A percentile compares a stretch with the other conserved stretches of the same genome.
These are phyloP conservation scores for Hypsizygus ulmarius DNA, from an alignment of 1,284 basidiomycete genomes.

Conservation along the genomic window DNA sequence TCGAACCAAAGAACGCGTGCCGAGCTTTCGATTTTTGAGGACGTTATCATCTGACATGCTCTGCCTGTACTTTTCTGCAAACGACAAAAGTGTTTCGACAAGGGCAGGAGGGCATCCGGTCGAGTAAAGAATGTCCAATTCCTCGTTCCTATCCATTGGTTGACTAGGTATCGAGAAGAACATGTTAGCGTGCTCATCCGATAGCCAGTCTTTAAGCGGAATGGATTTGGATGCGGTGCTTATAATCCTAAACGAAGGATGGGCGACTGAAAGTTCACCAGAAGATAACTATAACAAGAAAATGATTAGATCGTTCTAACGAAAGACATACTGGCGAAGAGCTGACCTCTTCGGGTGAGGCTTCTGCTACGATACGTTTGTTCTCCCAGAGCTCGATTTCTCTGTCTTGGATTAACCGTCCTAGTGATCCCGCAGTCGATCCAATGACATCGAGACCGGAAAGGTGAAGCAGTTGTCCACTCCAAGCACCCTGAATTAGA, in stretches of 20 bases:
- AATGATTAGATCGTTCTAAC: conserved; percentile 4
- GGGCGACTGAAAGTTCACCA: conserved; percentile 46
- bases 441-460: conserved; percentile 61
- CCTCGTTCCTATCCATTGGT: conserved; percentile 55
- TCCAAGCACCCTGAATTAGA: conserved; percentile 56
- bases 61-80: conserved; percentile 55
- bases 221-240: conserved; percentile 60
- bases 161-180: conserved; percentile 59
- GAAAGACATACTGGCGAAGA: neutral
- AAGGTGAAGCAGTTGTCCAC: conserved; percentile 56
- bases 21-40: conserved; percentile 60
- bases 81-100: conserved; percentile 39
- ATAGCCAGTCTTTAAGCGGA: conserved; percentile 62
- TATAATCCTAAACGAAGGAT: conserved; percentile 60
- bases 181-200: conserved; percentile 65
- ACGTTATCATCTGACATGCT: conserved; percentile 53
- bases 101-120: conserved; percentile 39
- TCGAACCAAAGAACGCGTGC: conserved; percentile 57
- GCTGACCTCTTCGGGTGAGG: conserved; percentile 44
- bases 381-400: conserved; percentile 63
- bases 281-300: conserved; percentile 27
- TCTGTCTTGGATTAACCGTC: conserved; percentile 56
- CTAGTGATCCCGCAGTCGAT: conserved; percentile 58
- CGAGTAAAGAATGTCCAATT: conserved; percentile 39
- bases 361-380: conserved; percentile 52